These are phyloP conservation scores for Zygoascus biomembranicola DNA, from an alignment of 805 yeast genomes.

Conservation along the genomic window DNA sequence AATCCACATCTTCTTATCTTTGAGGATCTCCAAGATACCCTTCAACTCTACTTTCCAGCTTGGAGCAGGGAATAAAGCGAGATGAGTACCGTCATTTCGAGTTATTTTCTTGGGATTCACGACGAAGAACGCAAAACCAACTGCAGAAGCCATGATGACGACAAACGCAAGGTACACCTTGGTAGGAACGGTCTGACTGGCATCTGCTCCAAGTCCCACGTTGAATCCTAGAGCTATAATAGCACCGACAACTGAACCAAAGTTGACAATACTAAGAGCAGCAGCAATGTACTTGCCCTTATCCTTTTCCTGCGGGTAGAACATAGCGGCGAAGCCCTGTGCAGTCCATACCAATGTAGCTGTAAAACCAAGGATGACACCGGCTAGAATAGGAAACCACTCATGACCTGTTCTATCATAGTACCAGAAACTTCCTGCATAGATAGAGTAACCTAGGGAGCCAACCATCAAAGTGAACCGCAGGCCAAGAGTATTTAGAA, in stretches of 20 bases:
- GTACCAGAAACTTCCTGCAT: conserved; percentile 38
- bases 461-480: conserved; percentile 36
- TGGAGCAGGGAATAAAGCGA: not conserved
- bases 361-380: conserved; percentile 2
- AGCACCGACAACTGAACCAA: conserved; percentile 53
- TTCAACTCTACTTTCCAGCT: not conserved
- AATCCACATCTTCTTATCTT: not conserved
- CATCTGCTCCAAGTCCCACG: not conserved
- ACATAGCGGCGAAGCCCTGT: conserved; percentile 45
- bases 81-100: conserved; percentile 6
- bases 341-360: conserved; percentile 4
- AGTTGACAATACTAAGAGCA: conserved; percentile 50
- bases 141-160: conserved; percentile 2
- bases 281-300: conserved; percentile 46
- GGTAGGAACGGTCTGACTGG: conserved; percentile 2
- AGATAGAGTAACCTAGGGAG: conserved; percentile 39
- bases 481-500: conserved; percentile 42
- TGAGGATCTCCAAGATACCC: not conserved
- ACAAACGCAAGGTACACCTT: conserved; percentile 4
- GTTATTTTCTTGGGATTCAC: conserved; percentile 1
- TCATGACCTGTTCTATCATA: conserved; percentile 36
- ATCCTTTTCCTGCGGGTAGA: conserved; percentile 43
- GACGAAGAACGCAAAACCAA: not conserved
- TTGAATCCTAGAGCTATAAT: conserved; percentile 38
- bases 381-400: conserved; percentile 30